Percentiles rank a stretch among this genome's conserved stretches.
phyloP scores from a whole-genome alignment of 2,329 filamentous ascomycete genomes.

The Venturia pyrina region DNA sequence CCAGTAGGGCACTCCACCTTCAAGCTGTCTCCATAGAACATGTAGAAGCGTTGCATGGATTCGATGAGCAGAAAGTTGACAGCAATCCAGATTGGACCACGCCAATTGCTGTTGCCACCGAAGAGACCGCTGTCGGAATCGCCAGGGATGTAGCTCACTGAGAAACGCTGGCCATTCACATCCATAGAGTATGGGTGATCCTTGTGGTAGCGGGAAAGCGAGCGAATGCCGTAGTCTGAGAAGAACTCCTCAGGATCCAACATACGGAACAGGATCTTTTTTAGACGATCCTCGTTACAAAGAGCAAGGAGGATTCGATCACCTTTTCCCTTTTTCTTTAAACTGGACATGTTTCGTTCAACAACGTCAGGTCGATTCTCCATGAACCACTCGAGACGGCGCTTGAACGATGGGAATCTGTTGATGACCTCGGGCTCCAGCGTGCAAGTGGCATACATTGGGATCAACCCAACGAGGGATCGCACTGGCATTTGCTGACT shows the following conservation, averaged over 20 bases:
- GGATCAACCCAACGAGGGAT: conserved; percentile 87
- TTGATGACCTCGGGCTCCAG: conserved; percentile 90
- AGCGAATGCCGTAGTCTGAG: conserved; percentile 80
- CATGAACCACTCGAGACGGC: conserved; percentile 88
- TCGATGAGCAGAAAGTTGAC: conserved; percentile 94
- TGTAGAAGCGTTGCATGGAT: conserved; percentile 86
- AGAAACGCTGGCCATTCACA: conserved; percentile 82
- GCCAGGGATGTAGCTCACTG: conserved; percentile 83
- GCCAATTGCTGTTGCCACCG: conserved; percentile 96
- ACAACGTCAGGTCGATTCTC: conserved; percentile 77
- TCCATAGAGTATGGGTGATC: conserved; percentile 90
- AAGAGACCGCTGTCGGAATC: conserved; percentile 94
- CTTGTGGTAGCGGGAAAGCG: conserved; percentile 83
- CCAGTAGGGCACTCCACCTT: conserved; percentile 90
- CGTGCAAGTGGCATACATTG: conserved; percentile 83
- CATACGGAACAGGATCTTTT: conserved; percentile 84
- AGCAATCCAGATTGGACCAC: conserved; percentile 87
- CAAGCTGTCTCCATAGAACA: conserved; percentile 85
- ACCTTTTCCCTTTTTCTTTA: conserved; percentile 81
- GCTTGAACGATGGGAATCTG: conserved; percentile 85
- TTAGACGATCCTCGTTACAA: conserved; percentile 84
- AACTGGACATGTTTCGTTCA: conserved; percentile 89
- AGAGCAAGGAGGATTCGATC: conserved; percentile 79
- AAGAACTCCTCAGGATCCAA: conserved; percentile 90
- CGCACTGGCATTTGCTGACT: conserved; percentile 85